Percentiles rank a stretch among this genome's conserved stretches.
Evolutionary conservation across 2,329 filamentous ascomycete species (phyloP).

Genomic region (Blastomyces percursus): DNA sequence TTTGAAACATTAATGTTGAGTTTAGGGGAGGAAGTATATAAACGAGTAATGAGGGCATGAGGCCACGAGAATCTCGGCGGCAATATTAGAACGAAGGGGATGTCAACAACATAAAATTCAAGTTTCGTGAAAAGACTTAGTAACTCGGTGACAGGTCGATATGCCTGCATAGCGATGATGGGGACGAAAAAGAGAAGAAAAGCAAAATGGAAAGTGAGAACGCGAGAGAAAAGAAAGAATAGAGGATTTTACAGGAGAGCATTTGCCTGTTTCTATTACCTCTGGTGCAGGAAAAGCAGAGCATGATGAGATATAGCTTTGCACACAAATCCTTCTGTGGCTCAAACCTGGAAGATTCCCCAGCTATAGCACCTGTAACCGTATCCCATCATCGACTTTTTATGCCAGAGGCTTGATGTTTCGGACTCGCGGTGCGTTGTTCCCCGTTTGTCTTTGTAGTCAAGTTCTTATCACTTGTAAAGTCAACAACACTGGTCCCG

Average conservation of each 20-base stretch:
- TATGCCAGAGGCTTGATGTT: background rate
- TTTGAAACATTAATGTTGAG: background rate
- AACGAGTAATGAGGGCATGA: no score
- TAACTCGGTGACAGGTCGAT: background rate
- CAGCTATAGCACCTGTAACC: background rate
- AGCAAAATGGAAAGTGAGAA: background rate
- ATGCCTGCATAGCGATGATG: background rate
- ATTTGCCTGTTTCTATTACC: background rate
- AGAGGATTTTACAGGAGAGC: background rate
- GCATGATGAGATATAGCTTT: background rate
- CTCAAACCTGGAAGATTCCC: background rate
- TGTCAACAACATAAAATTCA: no score
- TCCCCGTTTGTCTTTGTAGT: background rate
- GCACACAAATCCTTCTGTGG: background rate
- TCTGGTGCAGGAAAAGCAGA: background rate
- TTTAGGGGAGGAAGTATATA: background rate
- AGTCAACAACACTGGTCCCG: slow-evolving; percentile 6
- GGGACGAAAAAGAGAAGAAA: background rate
- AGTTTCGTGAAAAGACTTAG: background rate
- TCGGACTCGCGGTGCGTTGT: background rate
- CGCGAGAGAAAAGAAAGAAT: background rate
- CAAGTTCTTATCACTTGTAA: background rate
- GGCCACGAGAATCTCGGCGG: no score
- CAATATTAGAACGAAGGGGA: no score
- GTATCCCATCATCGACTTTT: background rate